phyloP scores from a whole-genome alignment of 2,329 filamentous ascomycete species.

The Periconia sp. region DNA sequence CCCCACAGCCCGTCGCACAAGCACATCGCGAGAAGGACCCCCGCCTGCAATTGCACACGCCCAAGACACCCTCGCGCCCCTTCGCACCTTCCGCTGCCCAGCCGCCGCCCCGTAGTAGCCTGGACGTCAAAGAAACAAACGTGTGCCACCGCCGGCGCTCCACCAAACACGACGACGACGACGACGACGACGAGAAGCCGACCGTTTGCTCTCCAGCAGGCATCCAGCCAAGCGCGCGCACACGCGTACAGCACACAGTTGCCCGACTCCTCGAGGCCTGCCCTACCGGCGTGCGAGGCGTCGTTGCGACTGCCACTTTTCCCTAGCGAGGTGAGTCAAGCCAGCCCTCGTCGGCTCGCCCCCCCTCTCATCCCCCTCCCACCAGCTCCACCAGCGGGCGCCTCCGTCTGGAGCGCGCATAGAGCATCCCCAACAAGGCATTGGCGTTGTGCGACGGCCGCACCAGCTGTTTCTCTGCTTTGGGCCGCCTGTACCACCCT shows the following conservation, averaged over 20 bases:
- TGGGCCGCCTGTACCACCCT: constrained; percentile 35
- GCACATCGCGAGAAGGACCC: constrained; percentile 16
- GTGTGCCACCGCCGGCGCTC: constrained; percentile 28
- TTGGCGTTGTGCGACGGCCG: constrained; percentile 34
- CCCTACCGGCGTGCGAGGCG: constrained; percentile 12
- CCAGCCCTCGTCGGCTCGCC: constrained; percentile 21
- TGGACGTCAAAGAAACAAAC: constrained; percentile 34
- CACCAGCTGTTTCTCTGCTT: constrained; percentile 38
- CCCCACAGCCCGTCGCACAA: constrained; percentile 33
- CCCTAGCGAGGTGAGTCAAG: constrained; percentile 42
- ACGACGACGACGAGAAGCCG: background rate
- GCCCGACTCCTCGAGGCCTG: constrained; percentile 12
- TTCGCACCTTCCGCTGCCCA: constrained; percentile 5
- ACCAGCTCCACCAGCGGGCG: constrained; percentile 7
- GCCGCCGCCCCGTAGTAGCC: constrained; percentile 19
- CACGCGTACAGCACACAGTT: constrained; percentile 5
- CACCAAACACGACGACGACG: constrained; percentile 4
- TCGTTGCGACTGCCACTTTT: constrained; percentile 19
- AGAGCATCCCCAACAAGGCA: constrained; percentile 25
- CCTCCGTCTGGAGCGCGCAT: constrained; percentile 22
- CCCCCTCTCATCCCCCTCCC: constrained; percentile 15
- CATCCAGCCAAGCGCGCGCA: no score
- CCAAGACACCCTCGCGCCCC: constrained; percentile 12
- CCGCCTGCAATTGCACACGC: constrained; percentile 18
- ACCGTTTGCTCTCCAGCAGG: no score